Evolutionary conservation across 1,139 yeast species (phyloP), one percentile per base, ranked within the genome.

Genomic region (Debaryomycetaceae sp.): DNA sequence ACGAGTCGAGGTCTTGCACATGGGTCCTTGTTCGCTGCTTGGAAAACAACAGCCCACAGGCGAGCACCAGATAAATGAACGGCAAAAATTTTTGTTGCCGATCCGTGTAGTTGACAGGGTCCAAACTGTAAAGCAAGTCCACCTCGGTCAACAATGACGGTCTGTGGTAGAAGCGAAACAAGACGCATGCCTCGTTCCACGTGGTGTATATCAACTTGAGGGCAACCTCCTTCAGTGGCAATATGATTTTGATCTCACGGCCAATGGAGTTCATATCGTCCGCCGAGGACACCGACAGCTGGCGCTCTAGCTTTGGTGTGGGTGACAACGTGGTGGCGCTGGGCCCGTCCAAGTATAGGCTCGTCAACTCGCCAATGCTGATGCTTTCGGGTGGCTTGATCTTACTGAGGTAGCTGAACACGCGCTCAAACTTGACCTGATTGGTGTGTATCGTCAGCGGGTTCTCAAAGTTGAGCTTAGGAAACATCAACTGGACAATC

Each of bases 131-230:
- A 16, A 68, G 49, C 23, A 65, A 48, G 27, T 67, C 72, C 18
- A 65, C 75, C 38, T 65, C 71, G 36, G 68, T 78, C 56, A 52
- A 76, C 54, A 86, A 74, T 3, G 91, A 78, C 0, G 95, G 94
- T 16, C 95, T 65, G 49, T 88, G 95, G 51, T 83, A 83, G 49
- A 88, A 86, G 34, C 95, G 64, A 50, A 85, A 83, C 34, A 86
- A 60, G 9, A 84, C 88, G 53, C 95, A 85, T 0, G 94, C 91
- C 46, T 82, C 80, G 42, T 78, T 75, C 94, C 95, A 86, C 1
- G 91, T 84, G 29, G 81, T 75, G 44, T 75, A 76, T 19, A 86
- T 78, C 41, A 86, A 64, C 44, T 76, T 75, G 27, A 83, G 56
- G 0, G 95, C 91, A 16, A 73, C 71, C 25, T 78, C 80, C 44